Conservation (phyloP, 495 filamentous ascomycete genomes). For the Parmelia sp. region DNA sequence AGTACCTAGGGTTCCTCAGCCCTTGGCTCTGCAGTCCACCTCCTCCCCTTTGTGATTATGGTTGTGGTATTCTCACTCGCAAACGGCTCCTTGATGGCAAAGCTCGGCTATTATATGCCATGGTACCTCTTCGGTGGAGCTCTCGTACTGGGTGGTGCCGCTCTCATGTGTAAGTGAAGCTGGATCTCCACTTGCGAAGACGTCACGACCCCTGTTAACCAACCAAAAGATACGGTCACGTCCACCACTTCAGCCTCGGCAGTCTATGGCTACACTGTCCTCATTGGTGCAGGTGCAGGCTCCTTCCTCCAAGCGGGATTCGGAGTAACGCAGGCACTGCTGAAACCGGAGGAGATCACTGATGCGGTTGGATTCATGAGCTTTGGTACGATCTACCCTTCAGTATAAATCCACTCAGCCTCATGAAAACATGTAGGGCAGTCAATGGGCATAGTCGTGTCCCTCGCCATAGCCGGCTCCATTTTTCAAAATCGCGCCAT, state of each 20-base stretch:
- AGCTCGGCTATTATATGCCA: constrained; percentile 51
- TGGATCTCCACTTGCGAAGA: too few relatives aligned
- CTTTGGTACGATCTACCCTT: too few relatives aligned
- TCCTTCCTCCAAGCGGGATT: constrained; percentile 46
- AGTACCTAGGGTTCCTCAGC: constrained; percentile 37
- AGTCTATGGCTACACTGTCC: constrained; percentile 46
- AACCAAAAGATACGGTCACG: constrained; percentile 33
- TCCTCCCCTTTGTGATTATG: constrained; percentile 53
- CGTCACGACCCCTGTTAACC: too few relatives aligned
- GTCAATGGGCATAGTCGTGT: background rate
- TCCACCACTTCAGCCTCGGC: constrained; percentile 28
- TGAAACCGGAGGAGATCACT: constrained; percentile 33
- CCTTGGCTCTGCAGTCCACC: constrained; percentile 45
- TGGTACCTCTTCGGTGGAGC: constrained; percentile 49
- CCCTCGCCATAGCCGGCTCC: background rate
- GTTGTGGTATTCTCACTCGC: constrained; percentile 43
- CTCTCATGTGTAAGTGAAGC: constrained; percentile 36
- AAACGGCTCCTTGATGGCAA: constrained; percentile 48
- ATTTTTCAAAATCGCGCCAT: background rate
- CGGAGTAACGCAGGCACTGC: constrained; percentile 48
- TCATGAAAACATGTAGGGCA: background rate
- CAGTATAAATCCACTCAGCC: too few relatives aligned
- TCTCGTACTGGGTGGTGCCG: constrained; percentile 43
- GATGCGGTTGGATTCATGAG: constrained; percentile 47
- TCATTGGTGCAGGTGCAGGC: constrained; percentile 45